Percentiles rank a stretch among this genome's conserved stretches.
phyloP scores from a whole-genome alignment of 495 filamentous ascomycete species.

The Penicillium soppii region DNA sequence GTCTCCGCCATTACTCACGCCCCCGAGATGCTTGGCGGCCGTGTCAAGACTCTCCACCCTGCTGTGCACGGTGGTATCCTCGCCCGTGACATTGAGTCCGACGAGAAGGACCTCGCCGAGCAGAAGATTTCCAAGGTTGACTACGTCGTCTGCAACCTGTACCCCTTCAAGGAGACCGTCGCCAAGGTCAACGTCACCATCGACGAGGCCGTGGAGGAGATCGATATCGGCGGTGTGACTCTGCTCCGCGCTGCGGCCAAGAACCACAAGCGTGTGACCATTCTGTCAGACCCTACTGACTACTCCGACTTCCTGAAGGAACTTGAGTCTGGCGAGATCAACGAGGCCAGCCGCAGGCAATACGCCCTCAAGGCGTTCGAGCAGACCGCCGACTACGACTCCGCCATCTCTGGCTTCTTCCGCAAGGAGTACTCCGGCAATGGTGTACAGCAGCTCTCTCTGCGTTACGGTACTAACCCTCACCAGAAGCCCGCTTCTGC shows the following conservation, averaged over 20 bases:
- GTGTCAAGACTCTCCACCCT: slow-evolving; percentile 97
- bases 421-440: slow-evolving; percentile 90
- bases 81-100: slow-evolving; percentile 84
- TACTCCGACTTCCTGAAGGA: slow-evolving; percentile 93
- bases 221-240: slow-evolving; percentile 97
- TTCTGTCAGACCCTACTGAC: slow-evolving; percentile 88
- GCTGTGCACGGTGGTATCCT: slow-evolving; percentile 93
- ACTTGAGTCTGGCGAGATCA: slow-evolving; percentile 81
- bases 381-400: slow-evolving; percentile 97
- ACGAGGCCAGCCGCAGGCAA: slow-evolving; percentile 73
- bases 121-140: slow-evolving; percentile 98
- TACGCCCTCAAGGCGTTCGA: slow-evolving; percentile 97
- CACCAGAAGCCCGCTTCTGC: slow-evolving; percentile 95
- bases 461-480: slow-evolving; percentile 95
- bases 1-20: slow-evolving; percentile 96
- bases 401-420: slow-evolving; percentile 94
- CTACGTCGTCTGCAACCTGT: slow-evolving; percentile 97
- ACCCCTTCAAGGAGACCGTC: slow-evolving; percentile 97
- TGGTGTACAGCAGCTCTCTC: slow-evolving; percentile 75
- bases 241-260: slow-evolving; percentile 95
- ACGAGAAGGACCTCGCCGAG: slow-evolving; percentile 94
- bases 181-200: slow-evolving; percentile 96
- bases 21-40: slow-evolving; percentile 95
- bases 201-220: slow-evolving; percentile 94
- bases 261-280: slow-evolving; percentile 92